Evolutionary conservation across 805 yeast genomes (phyloP).

Genomic region (Tetrapisispora pingtungensis): DNA sequence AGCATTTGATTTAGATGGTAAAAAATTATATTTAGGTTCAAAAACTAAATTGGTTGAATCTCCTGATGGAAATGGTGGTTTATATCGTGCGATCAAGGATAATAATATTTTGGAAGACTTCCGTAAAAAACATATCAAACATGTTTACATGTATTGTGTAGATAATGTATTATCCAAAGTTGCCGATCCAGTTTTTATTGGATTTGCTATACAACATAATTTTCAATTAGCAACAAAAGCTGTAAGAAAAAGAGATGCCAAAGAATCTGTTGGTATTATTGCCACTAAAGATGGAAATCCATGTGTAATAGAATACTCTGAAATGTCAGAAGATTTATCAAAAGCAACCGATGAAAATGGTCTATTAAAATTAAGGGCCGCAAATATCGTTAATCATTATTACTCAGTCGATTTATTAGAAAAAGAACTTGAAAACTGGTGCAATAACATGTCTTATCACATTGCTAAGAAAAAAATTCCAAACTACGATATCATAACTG

Average conservation of each 20-base stretch:
- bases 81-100: constrained; percentile 69
- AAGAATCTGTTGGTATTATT: constrained; percentile 86
- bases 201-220: constrained; percentile 61
- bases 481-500: constrained; percentile 38
- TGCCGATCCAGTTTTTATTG: constrained; percentile 82
- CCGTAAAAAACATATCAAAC: constrained; percentile 58
- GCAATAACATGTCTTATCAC: constrained; percentile 75
- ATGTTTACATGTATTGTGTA: constrained; percentile 93
- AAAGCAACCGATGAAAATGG: constrained; percentile 52
- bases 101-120: constrained; percentile 64
- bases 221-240: constrained; percentile 85
- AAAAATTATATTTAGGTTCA: constrained; percentile 53
- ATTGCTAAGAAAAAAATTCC: constrained; percentile 87
- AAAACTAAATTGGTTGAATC: constrained; percentile 57
- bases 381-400: constrained; percentile 94
- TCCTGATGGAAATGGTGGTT: constrained; percentile 98
- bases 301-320: constrained; percentile 91
- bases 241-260: constrained; percentile 82
- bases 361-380: constrained; percentile 73
- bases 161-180: constrained; percentile 87
- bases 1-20: constrained; percentile 65
- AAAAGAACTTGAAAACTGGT: constrained; percentile 57
- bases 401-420: constrained; percentile 71
- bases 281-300: constrained; percentile 62
- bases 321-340: constrained; percentile 67